phyloP scores from a whole-genome alignment of 352 stramenopile species.

The Phytopythium helicoides region DNA sequence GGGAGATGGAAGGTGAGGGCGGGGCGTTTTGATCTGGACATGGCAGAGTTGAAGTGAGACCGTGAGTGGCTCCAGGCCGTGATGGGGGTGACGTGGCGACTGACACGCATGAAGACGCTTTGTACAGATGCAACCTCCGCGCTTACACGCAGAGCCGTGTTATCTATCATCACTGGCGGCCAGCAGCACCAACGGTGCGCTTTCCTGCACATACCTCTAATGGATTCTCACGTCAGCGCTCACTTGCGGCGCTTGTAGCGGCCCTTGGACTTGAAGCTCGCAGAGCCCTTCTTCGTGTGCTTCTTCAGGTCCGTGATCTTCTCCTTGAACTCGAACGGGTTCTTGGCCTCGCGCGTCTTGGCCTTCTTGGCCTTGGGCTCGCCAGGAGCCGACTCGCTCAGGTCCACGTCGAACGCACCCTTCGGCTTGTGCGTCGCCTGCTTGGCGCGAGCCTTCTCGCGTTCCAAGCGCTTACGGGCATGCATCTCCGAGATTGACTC shows the following conservation, averaged over 20 bases:
- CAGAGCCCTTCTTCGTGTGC: conserved; percentile 83
- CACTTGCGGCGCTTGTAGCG: conserved; percentile 86
- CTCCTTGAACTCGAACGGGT: conserved; percentile 86
- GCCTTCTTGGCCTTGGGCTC: conserved; percentile 23
- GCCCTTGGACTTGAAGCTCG: conserved; percentile 90
- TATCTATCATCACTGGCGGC: too few species aligned
- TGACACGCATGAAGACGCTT: too few species aligned
- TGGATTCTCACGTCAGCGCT: conserved; percentile 14
- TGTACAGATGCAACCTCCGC: too few species aligned
- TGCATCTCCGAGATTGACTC: conserved; percentile 81
- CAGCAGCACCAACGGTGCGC: too few species aligned
- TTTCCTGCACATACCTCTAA: conserved; percentile 3
- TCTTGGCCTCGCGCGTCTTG: conserved; percentile 51
- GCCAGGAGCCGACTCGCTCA: conserved; percentile 25
- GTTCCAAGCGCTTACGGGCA: conserved; percentile 77
- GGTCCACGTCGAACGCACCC: conserved; percentile 73
- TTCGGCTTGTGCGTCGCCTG: conserved; percentile 47
- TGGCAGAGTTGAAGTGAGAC: too few species aligned
- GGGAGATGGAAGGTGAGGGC: too few species aligned
- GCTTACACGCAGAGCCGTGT: too few species aligned
- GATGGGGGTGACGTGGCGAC: too few species aligned
- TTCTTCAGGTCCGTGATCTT: conserved; percentile 91
- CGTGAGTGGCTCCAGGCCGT: too few species aligned
- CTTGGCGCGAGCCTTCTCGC: conserved; percentile 58
- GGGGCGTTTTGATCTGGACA: too few species aligned